Evolutionary conservation across 306 rosid species (phyloP), one percentile per base, ranked within the genome.

Genomic region (Medicago arabica): DNA sequence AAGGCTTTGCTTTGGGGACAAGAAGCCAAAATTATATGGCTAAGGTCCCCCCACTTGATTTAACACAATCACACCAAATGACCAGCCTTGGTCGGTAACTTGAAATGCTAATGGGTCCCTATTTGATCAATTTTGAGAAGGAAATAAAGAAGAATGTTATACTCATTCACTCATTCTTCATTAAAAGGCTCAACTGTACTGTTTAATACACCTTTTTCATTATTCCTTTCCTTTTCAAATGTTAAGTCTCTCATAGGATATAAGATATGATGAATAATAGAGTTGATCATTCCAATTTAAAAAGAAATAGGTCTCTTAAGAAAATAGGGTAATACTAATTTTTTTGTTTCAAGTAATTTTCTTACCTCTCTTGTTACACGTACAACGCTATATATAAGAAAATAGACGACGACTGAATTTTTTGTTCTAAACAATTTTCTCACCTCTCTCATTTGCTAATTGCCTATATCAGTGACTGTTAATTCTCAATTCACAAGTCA

Each of bases 1-100:
- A 87, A 85, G 84, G 84, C 81, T 78, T 85, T 83, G 83, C 89
- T 88, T 90, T 88, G 87, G 49, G 39, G 83, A 87, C 85, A 87
- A 85, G 86, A 87, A 82, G 90, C 93, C 91, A 87, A 88, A 75
- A 61, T 78, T 82, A 57, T 75, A 82, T 81, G 88, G 51, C 62
- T 61, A 63, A 76, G 78, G 87, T 83, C 81, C 74, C 82, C 74
- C 88, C 78, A 34, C 65, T 31, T 80, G 75, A 76, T 81, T 81
- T 76, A 87, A 86, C 85, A 83, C 85, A 69, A 73, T 86, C 86
- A 86, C 87, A 65, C 65, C 31, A 62, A 63, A 77, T 74, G 76
- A 38, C 64, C 64, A 44, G 5, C 64, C 78, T 63, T 82, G 86
- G 83, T 88, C 86, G 47, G 61, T 50, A 61, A 59, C 75, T 71